Evolutionary conservation across 441 rosid genomes (phyloP).

Genomic region (Macaranga tanarius): DNA sequence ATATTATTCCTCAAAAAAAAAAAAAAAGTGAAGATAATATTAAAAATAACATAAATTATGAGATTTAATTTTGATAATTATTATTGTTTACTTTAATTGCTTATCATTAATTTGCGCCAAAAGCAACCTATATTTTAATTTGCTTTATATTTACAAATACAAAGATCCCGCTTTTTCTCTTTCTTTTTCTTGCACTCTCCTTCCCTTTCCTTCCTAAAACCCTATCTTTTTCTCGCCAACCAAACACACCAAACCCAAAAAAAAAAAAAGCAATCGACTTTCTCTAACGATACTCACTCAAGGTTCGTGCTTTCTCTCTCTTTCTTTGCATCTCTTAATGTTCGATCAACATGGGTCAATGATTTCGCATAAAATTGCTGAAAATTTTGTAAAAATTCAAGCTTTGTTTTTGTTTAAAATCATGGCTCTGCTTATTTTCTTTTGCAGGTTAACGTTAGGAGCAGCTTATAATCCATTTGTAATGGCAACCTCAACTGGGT

Average conservation of each 20-base stretch:
- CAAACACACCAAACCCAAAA: not conserved
- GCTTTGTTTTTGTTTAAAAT: not conserved
- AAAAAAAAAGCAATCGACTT: not conserved
- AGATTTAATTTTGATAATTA: too few relatives aligned
- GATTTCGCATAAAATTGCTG: too few relatives aligned
- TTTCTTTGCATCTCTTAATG: too few relatives aligned
- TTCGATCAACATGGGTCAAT: not conserved
- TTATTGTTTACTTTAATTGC: too few relatives aligned
- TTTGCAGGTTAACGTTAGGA: not conserved
- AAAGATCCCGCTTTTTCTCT: constrained; percentile 8
- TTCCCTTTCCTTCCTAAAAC: not conserved
- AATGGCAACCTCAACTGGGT: constrained; percentile 38
- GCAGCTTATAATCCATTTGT: not conserved
- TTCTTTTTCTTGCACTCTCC: not conserved
- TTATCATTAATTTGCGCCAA: constrained; percentile 6
- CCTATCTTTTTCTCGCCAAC: constrained; percentile 10
- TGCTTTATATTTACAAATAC: not conserved
- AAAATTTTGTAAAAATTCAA: too few relatives aligned
- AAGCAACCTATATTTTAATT: not conserved
- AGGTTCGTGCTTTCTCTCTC: not conserved
- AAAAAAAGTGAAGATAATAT: too few relatives aligned
- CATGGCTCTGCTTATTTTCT: not conserved
- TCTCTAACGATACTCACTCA: not conserved
- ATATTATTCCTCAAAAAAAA: too few relatives aligned
- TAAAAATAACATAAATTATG: too few relatives aligned